Conservation (phyloP, 352 stramenopile species). For the Globisporangium viniferum region DNA sequence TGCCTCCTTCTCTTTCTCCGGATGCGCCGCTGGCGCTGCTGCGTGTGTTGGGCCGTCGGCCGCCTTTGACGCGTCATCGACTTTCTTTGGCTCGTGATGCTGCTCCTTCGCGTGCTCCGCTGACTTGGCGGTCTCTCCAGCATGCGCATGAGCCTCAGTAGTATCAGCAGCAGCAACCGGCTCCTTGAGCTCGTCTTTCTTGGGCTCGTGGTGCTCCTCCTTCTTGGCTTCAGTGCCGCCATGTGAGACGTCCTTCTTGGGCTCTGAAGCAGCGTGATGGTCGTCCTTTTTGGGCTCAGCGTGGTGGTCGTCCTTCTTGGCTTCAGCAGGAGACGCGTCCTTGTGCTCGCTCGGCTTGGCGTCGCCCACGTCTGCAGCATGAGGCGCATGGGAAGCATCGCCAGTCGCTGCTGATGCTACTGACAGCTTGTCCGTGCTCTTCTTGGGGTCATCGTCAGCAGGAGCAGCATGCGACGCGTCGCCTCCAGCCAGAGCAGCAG, state of each 20-base stretch:
- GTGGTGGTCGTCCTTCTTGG: not conserved
- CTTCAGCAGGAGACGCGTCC: conserved; percentile 3
- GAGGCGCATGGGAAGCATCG: not conserved
- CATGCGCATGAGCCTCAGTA: not conserved
- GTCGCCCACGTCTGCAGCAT: not conserved
- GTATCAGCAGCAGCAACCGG: not conserved
- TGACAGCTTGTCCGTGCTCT: conserved; percentile 1
- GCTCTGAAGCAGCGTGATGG: not conserved
- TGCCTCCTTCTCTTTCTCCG: not conserved
- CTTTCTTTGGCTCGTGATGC: not conserved
- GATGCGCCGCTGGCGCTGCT: not conserved
- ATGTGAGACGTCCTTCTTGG: conserved; percentile 8
- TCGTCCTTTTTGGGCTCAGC: conserved; percentile 6
- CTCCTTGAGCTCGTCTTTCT: conserved; percentile 12
- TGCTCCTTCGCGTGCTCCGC: not conserved
- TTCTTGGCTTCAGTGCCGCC: conserved; percentile 6
- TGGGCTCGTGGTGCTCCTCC: not conserved
- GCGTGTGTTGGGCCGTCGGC: conserved; percentile 1
- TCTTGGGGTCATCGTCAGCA: not conserved
- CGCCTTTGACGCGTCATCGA: not conserved
- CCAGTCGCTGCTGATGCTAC: not conserved
- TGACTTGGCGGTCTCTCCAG: conserved; percentile 5
- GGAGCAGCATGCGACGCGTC: conserved; percentile 6
- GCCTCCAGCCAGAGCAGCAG: not conserved
- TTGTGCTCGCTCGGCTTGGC: not conserved